These are phyloP conservation scores for Ceratocystis smalleyi DNA, from an alignment of 2,329 filamentous ascomycete species.

Conservation along the genomic window DNA sequence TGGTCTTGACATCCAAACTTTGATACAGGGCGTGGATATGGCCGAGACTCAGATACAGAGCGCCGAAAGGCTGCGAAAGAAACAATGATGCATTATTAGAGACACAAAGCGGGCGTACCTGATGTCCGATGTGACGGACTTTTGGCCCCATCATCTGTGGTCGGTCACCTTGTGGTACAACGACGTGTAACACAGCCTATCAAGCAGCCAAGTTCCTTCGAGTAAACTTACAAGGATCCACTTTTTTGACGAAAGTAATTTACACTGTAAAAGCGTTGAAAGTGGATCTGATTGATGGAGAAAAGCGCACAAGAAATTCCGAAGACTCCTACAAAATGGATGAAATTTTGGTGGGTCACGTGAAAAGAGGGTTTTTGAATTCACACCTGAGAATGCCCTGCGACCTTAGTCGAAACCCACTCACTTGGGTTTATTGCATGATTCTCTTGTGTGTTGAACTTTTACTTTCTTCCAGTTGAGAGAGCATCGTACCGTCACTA, in stretches of 20 bases:
- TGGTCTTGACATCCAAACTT: conserved; percentile 12
- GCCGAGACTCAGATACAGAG: conserved; percentile 14
- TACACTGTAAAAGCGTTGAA: conserved; percentile 1
- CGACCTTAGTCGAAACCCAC: conserved; percentile 16
- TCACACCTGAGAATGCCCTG: conserved; percentile 15
- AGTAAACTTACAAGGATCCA: not conserved
- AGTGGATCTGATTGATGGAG: not conserved
- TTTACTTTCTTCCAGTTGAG: conserved; percentile 17
- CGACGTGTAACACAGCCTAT: not conserved
- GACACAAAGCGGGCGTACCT: too few species aligned
- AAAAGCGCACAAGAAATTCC: conserved; percentile 7
- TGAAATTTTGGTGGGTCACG: conserved; percentile 16
- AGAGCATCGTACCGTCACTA: conserved; percentile 29
- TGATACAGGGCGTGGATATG: conserved; percentile 17
- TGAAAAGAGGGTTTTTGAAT: conserved; percentile 16
- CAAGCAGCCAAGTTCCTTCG: not conserved
- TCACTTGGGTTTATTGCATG: conserved; percentile 17
- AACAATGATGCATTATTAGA: not conserved
- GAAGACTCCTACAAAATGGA: not conserved
- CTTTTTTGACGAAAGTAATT: not conserved
- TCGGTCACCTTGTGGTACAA: not conserved
- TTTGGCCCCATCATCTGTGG: not conserved
- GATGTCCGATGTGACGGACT: not conserved
- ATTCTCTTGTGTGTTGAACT: conserved; percentile 22
- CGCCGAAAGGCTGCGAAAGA: conserved; percentile 7